Base-by-base conservation (phyloP, 805 yeast species). In the Ogataea minuta region DNA sequence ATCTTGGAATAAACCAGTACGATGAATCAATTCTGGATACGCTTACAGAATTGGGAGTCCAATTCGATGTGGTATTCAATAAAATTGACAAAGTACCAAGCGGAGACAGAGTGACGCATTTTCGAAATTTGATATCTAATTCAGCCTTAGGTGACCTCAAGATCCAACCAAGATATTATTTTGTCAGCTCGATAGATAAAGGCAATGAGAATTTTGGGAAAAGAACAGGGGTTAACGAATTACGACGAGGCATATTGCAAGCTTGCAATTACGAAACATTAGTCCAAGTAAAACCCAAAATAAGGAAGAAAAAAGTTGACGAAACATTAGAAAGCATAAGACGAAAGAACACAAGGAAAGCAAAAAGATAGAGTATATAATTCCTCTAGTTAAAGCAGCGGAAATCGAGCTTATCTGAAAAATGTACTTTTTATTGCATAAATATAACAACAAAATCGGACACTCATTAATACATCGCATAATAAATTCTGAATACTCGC, bases 31-130 rank as follows among this genome's bases (percentile, higher is more conserved):
- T 86, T 6, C 58, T 84, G 2, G 70, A 71, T 4, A 65, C 71
- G 34, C 60, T 88, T 32, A 64, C 62, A 1, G 63, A 63, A 2
- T 53, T 64, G 34, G 95, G 91, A 1, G 67, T 79, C 4, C 78
- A 84, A 0, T 86, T 81, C 60, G 91, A 85, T 44, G 62, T 88
- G 5, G 74, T 88, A 0, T 75, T 87, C 58, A 88, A 95, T 17
- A 88, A 88, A 52, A 74, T 81, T 32, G 96, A 89, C 56, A 70
- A 70, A 45, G 53, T 82, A 4, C 54, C 59, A 38, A 60, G 62
- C 19, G 48, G 52, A 2, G 28, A 37, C 3, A 41, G 64, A 36
- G 54, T 64, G 19, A 53, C 56, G n/a, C 57, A 60, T 4, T 57
- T 81, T 2, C 62, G 70, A n/a, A 54, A 59, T 2, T 53, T 63